Evolutionary conservation across 495 filamentous ascomycete species (phyloP), one percentile per base, ranked within the genome.

Genomic region (Cairneyella variabilis): DNA sequence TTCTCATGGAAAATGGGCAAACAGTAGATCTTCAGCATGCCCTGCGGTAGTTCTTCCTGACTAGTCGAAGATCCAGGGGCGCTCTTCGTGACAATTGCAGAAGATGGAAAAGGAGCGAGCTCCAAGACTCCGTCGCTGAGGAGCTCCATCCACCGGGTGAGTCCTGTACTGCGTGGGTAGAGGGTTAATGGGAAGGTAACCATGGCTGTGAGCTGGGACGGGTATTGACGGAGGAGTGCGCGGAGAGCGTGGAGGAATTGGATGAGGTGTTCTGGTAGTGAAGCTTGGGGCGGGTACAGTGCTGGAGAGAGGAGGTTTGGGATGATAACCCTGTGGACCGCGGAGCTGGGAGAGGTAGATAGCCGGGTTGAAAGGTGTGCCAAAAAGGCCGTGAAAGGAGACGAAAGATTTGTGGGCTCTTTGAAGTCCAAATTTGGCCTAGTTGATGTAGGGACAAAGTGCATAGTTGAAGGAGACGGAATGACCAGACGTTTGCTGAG

Each of bases 111-210:
- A 0, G 93, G 91, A 27, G 89, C 83, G 12, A 98, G 76, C 69
- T 96, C 91, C 14, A 97, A 67, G 12, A 96, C 89, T 12, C 91
- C 89, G 60, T 97, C 92, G 61, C 75, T 79, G 12, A 97, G 75
- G 8, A 90, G 66, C 66, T 97, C 93, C 46, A 90, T 84, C 90
- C 91, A 97, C 18, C 92, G 83, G 22, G 89, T 78, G 5, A 97
- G 72, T 3, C 88, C 91, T 0, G 84, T 79, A 45, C 71, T 78
- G 20, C 95, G 85, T 0, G 92, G 89, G 64, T 88, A 88, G 1
- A 97, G 80, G 1, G 86, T 84, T 23, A 92, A 72, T 0, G 92
- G 90, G 3, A 97, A 57, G 0, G 91, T 91, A 36, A 91, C 73
- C 56, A 97, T 76, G 8, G 80, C 82, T 5, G 86, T 89, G 41